Base-by-base conservation (phyloP, 768 basidiomycete genomes). In the Panaeolus cyanescens region DNA sequence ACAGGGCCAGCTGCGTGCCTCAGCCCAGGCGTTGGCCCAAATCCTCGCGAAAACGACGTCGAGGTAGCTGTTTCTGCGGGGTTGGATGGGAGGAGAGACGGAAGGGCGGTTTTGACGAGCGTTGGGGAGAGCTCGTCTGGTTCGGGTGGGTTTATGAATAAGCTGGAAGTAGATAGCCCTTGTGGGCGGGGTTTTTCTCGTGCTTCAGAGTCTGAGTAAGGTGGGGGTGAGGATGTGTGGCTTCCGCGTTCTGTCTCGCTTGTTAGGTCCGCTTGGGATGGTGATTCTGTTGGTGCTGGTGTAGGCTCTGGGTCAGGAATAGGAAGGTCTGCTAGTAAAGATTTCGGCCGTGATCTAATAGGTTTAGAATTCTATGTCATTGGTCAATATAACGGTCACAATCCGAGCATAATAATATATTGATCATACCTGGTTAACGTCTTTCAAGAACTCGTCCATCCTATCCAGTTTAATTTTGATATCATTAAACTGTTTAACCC, bases 261-360 rank as follows among this genome's bases (percentile, higher is more conserved):
- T 30, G 50, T 37, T 4, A 40, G 12, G 30, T 45, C 30, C 3
- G 37, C 50, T 6, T 19, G 37, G 54, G 62, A 40, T 32, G 65
- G 59, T 17, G 69, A 55, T 32, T 73, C 64, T 1, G 65, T 58
- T 1, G 50, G 58, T 32, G 31, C 65, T 60, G 66, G 65, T 7
- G 72, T 71, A 7, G 76, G 64, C 15, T 70, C 53, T 15, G 65
- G 56, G 32, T 59, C 59, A 31, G 87, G 83, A 5, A 80, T 62
- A 1, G 86, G 85, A 32, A 90, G 72, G 1, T 74, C 77, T 0
- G 85, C 79, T n/a, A 90, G 80, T 31, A 90, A 70, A 3, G 84
- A 77, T 31, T 76, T 72, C 2, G 80, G 84, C 39, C 74, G 79
- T 19, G 66, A 71, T 8, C 72, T 71, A 58, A 57, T 42, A 15